A percentile compares a stretch with the other conserved stretches of the same genome.
phyloP scores from a whole-genome alignment of 371 early-diverging fungal genomes.

The Rhizopus stolonifer region DNA sequence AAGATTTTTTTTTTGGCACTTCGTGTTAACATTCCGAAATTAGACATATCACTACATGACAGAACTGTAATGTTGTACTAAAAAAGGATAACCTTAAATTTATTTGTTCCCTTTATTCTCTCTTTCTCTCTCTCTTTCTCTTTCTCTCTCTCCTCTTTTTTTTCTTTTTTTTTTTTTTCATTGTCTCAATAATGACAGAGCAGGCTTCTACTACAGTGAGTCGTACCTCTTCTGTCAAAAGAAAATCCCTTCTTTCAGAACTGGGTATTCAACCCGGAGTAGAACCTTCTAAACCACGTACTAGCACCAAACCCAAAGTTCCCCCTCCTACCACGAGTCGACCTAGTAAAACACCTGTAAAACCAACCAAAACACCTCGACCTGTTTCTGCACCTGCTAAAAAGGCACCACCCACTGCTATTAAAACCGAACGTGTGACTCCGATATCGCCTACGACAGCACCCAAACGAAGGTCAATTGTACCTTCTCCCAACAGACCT shows the following conservation, averaged over 20 bases:
- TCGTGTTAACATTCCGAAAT: slow-evolving; percentile 20
- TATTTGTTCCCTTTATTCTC: too few species aligned
- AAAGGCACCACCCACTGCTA: slow-evolving; percentile 19
- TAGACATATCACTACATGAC: slow-evolving; percentile 3
- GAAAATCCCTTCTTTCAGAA: slow-evolving; percentile 35
- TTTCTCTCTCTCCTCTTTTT: slow-evolving; percentile 8
- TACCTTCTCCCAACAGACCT: slow-evolving; percentile 18
- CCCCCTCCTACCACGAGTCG: background rate
- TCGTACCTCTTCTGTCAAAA: slow-evolving; percentile 18
- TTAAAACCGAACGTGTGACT: slow-evolving; percentile 17
- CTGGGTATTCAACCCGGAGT: slow-evolving; percentile 38
- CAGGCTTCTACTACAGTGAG: slow-evolving; percentile 6
- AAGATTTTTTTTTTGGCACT: too few species aligned
- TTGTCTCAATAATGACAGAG: slow-evolving; percentile 10
- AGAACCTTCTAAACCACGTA: slow-evolving; percentile 10
- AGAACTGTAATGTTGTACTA: slow-evolving; percentile 18
- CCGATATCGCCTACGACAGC: slow-evolving; percentile 17
- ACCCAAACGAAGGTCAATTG: slow-evolving; percentile 31
- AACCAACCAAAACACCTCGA: background rate
- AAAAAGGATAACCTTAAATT: slow-evolving; percentile 4
- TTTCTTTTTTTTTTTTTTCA: background rate
- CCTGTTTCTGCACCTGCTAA: background rate
- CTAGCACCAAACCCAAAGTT: background rate
- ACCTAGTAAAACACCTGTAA: background rate
- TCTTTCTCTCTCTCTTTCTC: background rate